These are phyloP conservation scores for Neonectria coccinea DNA, from an alignment of 2,329 filamentous ascomycete species.

Conservation along the genomic window DNA sequence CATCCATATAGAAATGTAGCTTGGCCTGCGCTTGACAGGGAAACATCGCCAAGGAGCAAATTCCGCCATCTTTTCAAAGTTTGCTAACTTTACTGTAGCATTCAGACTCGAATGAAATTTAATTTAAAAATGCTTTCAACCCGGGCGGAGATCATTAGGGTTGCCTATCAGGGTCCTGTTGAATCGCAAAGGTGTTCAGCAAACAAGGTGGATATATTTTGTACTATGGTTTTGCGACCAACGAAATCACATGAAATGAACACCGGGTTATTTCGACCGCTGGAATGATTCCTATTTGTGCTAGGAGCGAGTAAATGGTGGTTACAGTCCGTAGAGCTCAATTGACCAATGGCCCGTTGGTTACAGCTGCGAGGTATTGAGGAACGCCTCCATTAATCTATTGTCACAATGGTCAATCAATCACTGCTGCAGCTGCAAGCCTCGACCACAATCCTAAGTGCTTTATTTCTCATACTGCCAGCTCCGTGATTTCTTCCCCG, in stretches of 20 bases:
- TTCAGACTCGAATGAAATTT: not conserved
- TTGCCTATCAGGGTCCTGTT: not conserved
- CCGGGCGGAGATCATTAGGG: not conserved
- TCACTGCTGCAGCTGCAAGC: not conserved
- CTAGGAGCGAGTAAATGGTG: not conserved
- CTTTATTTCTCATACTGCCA: not conserved
- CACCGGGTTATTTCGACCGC: not conserved
- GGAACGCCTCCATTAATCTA: not conserved
- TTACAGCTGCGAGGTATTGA: not conserved
- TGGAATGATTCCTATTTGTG: not conserved
- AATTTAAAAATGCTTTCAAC: not conserved
- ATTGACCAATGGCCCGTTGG: not conserved
- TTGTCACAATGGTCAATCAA: not conserved
- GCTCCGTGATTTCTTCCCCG: not conserved
- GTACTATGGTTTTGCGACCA: not conserved
- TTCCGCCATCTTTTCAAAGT: not conserved
- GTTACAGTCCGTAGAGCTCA: not conserved
- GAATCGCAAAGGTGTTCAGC: not conserved
- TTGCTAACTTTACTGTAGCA: not conserved
- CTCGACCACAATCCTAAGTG: not conserved
- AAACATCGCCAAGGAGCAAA: not conserved
- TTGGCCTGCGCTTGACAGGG: not conserved
- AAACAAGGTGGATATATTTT: not conserved
- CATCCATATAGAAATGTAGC: slow-evolving; percentile 1
- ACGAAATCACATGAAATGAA: not conserved